These are phyloP conservation scores for Papiliotrema nemorosa DNA, from an alignment of 1,284 basidiomycete genomes.

Conservation along the genomic window DNA sequence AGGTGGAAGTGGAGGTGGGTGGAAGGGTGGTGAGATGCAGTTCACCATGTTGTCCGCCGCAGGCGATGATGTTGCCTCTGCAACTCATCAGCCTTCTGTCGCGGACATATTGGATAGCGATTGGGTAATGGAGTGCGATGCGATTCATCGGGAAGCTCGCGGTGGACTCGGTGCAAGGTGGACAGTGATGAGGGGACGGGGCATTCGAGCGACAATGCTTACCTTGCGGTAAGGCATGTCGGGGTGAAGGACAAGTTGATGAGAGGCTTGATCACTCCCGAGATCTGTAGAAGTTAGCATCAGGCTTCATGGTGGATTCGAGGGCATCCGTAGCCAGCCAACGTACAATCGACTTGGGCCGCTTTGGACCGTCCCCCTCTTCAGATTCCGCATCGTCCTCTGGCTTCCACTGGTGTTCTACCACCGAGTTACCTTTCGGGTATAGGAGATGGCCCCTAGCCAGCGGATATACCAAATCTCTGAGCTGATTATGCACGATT, in stretches of 20 bases:
- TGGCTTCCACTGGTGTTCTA: conserved; percentile 29
- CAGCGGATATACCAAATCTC: conserved; percentile 44
- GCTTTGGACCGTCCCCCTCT: conserved; percentile 4
- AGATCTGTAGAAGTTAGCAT: conserved; percentile 9
- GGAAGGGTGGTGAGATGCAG: conserved; percentile 40
- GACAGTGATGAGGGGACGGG: background rate
- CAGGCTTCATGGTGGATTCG: too few relatives aligned
- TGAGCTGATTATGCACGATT: conserved; percentile 47
- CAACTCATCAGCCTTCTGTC: conserved; percentile 3
- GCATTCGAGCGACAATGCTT: conserved; percentile 10
- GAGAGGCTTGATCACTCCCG: conserved; percentile 18
- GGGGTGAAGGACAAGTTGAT: conserved; percentile 37
- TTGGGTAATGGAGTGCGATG: background rate
- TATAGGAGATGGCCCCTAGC: conserved; percentile 36
- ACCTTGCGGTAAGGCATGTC: conserved; percentile 45
- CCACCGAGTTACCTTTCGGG: conserved; percentile 30
- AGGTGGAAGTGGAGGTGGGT: background rate
- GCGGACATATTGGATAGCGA: conserved; percentile 4
- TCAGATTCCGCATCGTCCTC: conserved; percentile 5
- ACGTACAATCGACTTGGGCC: background rate
- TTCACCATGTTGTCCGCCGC: conserved; percentile 48
- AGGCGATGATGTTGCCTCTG: conserved; percentile 34
- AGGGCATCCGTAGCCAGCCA: too few relatives aligned
- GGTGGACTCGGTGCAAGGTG: background rate
- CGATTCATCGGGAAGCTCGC: background rate